phyloP scores from a whole-genome alignment of 768 basidiomycete genomes.

The Hypholoma fasciculare region DNA sequence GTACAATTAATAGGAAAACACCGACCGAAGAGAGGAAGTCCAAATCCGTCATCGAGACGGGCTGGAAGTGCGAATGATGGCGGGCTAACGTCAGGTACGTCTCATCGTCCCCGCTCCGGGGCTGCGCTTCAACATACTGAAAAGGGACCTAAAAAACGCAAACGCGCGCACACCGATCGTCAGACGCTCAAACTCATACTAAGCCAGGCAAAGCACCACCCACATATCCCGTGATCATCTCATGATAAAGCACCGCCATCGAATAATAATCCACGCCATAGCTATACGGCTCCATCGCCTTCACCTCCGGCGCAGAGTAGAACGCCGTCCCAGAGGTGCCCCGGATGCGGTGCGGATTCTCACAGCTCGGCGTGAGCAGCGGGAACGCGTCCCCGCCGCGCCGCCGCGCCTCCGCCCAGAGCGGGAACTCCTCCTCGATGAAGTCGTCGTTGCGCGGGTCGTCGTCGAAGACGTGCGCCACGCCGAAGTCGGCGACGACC shows the following conservation, averaged over 20 bases:
- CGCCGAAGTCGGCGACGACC: constrained; percentile 36
- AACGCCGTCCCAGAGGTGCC: constrained; percentile 81
- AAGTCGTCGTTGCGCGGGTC: constrained; percentile 38
- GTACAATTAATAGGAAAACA: background rate
- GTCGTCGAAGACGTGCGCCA: constrained; percentile 75
- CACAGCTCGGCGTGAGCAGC: constrained; percentile 16
- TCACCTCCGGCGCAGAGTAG: constrained; percentile 94
- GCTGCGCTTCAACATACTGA: background rate
- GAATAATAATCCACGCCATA: constrained; percentile 24
- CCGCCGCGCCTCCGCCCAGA: constrained; percentile 12
- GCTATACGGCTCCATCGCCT: constrained; percentile 76
- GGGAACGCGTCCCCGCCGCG: constrained; percentile 18
- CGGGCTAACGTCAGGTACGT: constrained; percentile 10
- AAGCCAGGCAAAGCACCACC: background rate
- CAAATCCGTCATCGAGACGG: constrained; percentile 13
- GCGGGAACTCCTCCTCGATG: constrained; percentile 18
- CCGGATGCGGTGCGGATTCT: constrained; percentile 17
- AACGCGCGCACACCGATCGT: background rate
- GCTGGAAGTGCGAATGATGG: constrained; percentile 16
- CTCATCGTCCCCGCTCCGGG: constrained; percentile 2
- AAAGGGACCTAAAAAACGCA: constrained; percentile 10
- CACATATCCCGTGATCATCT: constrained; percentile 22
- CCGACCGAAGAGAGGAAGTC: constrained; percentile 16
- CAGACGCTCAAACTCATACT: background rate
- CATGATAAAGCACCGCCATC: constrained; percentile 19